phyloP scores from a whole-genome alignment of 2,329 filamentous ascomycete genomes.

The Pochonia chlamydosporia region DNA sequence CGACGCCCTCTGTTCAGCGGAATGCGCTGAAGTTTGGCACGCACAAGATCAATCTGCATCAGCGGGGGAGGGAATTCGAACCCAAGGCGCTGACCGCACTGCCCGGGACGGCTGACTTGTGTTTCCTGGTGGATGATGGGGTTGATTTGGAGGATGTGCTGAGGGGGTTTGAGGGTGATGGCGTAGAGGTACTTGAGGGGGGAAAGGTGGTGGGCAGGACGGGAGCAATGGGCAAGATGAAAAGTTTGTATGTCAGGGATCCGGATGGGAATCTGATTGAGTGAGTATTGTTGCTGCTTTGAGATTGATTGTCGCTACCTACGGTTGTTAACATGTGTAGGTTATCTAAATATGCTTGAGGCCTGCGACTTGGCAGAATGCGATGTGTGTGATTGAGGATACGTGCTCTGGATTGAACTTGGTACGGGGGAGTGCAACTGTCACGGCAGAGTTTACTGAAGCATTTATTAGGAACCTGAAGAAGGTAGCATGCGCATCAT shows the following conservation, averaged over 20 bases:
- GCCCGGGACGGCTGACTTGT: conserved; percentile 54
- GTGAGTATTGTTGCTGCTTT: conserved; percentile 31
- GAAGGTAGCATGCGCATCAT: too few relatives aligned
- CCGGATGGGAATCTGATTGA: conserved; percentile 58
- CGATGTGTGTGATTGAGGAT: too few relatives aligned
- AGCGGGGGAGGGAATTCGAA: conserved; percentile 51
- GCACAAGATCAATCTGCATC: conserved; percentile 59
- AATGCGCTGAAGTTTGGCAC: conserved; percentile 50
- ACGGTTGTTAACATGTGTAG: background rate
- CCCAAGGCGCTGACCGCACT: conserved; percentile 49
- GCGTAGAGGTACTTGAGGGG: conserved; percentile 44
- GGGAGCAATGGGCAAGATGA: conserved; percentile 47
- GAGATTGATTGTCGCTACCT: background rate
- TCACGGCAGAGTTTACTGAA: too few relatives aligned
- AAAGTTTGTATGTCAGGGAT: conserved; percentile 55
- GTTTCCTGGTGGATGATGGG: conserved; percentile 48
- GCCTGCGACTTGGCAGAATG: too few relatives aligned
- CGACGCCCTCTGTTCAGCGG: conserved; percentile 28
- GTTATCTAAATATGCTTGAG: too few relatives aligned
- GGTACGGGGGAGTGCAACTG: too few relatives aligned
- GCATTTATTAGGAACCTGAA: too few relatives aligned
- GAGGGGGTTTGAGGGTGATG: conserved; percentile 31
- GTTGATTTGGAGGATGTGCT: conserved; percentile 39
- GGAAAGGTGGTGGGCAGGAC: conserved; percentile 46
- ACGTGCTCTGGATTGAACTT: too few relatives aligned